Evolutionary conservation across 2,329 filamentous ascomycete species (phyloP).

Genomic region (Penicillium aurantiogriseum): DNA sequence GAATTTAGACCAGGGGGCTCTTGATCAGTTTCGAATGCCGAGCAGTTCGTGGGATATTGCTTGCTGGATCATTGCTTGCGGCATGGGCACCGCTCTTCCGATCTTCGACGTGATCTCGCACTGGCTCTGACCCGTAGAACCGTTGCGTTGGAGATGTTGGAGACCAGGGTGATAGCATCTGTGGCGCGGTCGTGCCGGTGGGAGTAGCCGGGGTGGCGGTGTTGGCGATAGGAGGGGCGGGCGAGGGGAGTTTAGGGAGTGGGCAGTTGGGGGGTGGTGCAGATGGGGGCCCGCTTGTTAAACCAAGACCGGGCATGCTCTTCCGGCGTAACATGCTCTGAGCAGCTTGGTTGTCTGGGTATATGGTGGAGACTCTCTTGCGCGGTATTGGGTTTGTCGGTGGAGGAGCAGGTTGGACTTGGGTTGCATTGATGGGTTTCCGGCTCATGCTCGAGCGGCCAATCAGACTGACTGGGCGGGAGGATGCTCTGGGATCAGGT

Average conservation of each 20-base stretch:
- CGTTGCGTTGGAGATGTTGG: conserved; percentile 10
- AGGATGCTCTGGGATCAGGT: conserved; percentile 13
- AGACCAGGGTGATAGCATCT: conserved; percentile 14
- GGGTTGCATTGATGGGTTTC: conserved; percentile 9
- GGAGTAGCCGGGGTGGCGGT: not conserved
- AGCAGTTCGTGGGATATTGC: not conserved
- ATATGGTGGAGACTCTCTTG: conserved; percentile 15
- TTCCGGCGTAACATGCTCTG: conserved; percentile 31
- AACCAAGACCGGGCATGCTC: conserved; percentile 35
- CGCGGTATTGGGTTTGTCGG: conserved; percentile 13
- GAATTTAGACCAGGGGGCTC: not conserved
- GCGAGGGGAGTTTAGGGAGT: conserved; percentile 33
- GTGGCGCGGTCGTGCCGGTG: conserved; percentile 1
- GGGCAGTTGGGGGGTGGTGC: conserved; percentile 37
- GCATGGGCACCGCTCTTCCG: conserved; percentile 6
- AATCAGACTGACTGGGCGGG: conserved; percentile 25
- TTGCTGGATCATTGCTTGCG: not conserved
- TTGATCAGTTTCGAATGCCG: conserved; percentile 18
- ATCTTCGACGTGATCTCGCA: conserved; percentile 18
- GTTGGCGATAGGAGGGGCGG: conserved; percentile 22
- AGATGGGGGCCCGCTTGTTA: conserved; percentile 30
- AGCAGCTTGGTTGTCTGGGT: conserved; percentile 9
- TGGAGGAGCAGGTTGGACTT: conserved; percentile 3
- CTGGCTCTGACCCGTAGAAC: conserved; percentile 20
- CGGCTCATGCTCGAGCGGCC: conserved; percentile 16